Conservation (phyloP, 139 green algal genomes). For the Yamagishiella unicocca region DNA sequence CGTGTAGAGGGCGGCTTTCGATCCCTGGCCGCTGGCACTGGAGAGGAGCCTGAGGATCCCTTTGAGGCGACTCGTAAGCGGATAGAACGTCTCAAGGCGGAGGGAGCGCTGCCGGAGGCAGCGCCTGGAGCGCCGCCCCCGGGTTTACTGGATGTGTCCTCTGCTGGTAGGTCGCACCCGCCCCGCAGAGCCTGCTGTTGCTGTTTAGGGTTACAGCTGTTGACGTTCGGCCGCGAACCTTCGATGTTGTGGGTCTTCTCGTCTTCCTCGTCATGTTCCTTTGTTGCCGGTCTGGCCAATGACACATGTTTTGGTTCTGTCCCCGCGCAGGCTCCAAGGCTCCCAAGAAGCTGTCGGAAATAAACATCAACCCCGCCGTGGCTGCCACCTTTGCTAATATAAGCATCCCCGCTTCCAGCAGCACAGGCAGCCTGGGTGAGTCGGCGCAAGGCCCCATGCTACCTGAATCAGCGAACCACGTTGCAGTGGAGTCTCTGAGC, state of each 20-base stretch:
- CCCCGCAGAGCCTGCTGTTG: no score
- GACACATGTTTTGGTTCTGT: neutral
- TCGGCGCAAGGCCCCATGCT: no score
- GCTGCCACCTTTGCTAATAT: slow-evolving; percentile 70
- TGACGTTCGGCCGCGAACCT: neutral
- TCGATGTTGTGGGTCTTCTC: neutral
- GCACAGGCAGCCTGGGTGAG: neutral
- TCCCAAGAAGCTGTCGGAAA: slow-evolving; percentile 82
- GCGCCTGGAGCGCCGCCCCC: neutral
- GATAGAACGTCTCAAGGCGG: slow-evolving; percentile 77
- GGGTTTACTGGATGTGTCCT: slow-evolving; percentile 14
- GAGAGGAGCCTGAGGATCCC: slow-evolving; percentile 61
- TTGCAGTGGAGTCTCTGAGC: no score
- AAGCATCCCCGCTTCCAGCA: neutral
- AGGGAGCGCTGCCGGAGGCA: slow-evolving; percentile 47
- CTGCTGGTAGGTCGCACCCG: slow-evolving; percentile 4
- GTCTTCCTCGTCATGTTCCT: neutral
- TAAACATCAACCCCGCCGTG: slow-evolving; percentile 85
- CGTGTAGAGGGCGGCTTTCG: neutral
- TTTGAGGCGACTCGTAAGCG: slow-evolving; percentile 78
- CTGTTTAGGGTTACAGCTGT: neutral
- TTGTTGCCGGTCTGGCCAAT: neutral
- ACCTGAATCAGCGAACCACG: neutral
- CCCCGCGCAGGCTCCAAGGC: slow-evolving; percentile 16
- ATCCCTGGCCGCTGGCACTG: neutral